Conservation (phyloP, 768 basidiomycete species). For the Strobilomyces confusus region DNA sequence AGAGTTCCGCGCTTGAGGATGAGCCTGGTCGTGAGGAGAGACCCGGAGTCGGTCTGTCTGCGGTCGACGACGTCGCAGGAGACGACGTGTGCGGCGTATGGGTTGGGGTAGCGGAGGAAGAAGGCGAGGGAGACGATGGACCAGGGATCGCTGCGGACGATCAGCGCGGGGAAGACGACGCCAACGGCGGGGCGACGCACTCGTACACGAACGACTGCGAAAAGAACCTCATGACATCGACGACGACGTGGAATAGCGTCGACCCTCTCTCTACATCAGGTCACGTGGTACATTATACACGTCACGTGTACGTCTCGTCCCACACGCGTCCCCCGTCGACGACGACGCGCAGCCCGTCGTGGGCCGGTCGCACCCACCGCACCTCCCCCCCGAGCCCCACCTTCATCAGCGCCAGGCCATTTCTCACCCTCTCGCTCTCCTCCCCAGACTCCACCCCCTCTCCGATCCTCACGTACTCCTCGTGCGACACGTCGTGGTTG, state of each 20-base stretch:
- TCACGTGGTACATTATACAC: slow-evolving; percentile 9
- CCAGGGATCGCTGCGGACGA: slow-evolving; percentile 75
- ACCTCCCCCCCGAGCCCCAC: slow-evolving; percentile 41
- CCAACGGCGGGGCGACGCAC: slow-evolving; percentile 29
- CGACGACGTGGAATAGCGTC: slow-evolving; percentile 34
- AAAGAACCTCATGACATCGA: slow-evolving; percentile 48
- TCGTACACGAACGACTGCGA: slow-evolving; percentile 56
- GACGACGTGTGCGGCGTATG: slow-evolving; percentile 88
- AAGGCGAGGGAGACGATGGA: slow-evolving; percentile 89
- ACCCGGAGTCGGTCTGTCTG: slow-evolving; percentile 63
- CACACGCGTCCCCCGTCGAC: slow-evolving; percentile 41
- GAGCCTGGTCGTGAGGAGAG: slow-evolving; percentile 81
- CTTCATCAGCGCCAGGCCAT: slow-evolving; percentile 45
- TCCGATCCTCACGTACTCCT: slow-evolving; percentile 67
- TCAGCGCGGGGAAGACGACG: background rate
- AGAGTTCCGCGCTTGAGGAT: slow-evolving; percentile 91
- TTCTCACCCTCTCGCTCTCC: slow-evolving; percentile 34
- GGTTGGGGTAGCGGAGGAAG: slow-evolving; percentile 94
- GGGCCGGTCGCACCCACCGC: slow-evolving; percentile 67
- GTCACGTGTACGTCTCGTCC: slow-evolving; percentile 49
- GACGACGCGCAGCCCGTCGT: slow-evolving; percentile 65
- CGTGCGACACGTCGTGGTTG: slow-evolving; percentile 73
- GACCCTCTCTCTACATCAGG: background rate
- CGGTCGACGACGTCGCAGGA: slow-evolving; percentile 96
- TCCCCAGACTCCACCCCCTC: slow-evolving; percentile 42